Base-by-base conservation (phyloP, 306 rosid genomes). In the Ormosia semicastrata region DNA sequence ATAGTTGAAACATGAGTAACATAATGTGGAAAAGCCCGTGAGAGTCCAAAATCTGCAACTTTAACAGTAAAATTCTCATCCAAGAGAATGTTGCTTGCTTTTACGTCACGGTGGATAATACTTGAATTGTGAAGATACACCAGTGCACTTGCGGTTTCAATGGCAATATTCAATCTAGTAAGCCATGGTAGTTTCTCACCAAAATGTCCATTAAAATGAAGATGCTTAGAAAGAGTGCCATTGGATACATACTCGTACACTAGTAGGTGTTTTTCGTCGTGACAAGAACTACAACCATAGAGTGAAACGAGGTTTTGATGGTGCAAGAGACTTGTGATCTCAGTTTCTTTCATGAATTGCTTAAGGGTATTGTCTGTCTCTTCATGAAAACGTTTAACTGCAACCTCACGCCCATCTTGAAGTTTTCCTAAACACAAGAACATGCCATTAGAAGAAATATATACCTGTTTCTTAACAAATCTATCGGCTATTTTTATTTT, bases 1-100 rank as follows among this genome's bases (percentile, higher is more conserved):
- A 39, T 7, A 13, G 84, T 66, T 12, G 85, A 75, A 34, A 39
- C 81, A 7, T 74, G 84, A 0, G 79, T 62, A 40, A 4, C 67
- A 72, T 5, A 9, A 50, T 34, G 62, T 1, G 97, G 97, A 59
- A 90, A 84, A 74, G 46, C 81, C 4, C 93, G 83, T 15, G 93
- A 89, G n/a, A 89, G 83, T 34, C 94, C 97, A 18, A 92, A 92
- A 76, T 90, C 97, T 7, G 91, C 90, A 50, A 92, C 93, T 83
- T 87, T 92, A 18, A 87, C 97, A 0, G 33, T 29, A 36, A 86
- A 87, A 44, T 76, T 57, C 34, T 86, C 54, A 82, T 89, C 91
- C 11, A 90, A 82, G 76, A 92, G 94, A 68, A 90, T 89, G 53
- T 90, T 92, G 40, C 69, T 84, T 60, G 89, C 86, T 77, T 90